Conservation (phyloP, 148 eudicot genomes). For the Spergularia marina region DNA sequence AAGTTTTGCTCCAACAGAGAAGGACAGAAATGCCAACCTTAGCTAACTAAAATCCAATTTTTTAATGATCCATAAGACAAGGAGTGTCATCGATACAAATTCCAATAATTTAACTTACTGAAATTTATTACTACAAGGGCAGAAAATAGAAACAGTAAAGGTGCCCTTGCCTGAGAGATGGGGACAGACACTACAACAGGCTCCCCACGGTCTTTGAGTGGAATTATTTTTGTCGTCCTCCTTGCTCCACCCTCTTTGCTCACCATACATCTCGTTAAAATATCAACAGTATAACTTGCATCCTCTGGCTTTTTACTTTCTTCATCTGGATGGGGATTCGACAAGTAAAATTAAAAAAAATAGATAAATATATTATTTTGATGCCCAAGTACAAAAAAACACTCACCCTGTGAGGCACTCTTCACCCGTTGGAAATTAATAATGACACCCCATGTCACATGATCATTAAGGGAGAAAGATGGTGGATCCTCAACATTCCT, state of each 20-base stretch:
- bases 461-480: slow-evolving; percentile 62
- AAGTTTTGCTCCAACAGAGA: background rate
- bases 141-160: background rate
- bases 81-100: background rate
- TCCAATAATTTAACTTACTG: no score
- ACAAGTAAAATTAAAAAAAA: slow-evolving; percentile 11
- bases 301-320: slow-evolving; percentile 70
- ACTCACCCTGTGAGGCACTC: slow-evolving; percentile 61
- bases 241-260: slow-evolving; percentile 54
- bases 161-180: slow-evolving; percentile 65
- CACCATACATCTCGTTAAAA: slow-evolving; percentile 81
- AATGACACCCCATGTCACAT: slow-evolving; percentile 89
- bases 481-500: slow-evolving; percentile 44
- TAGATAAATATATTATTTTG: background rate
- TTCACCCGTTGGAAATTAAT: slow-evolving; percentile 79
- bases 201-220: slow-evolving; percentile 79
- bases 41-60: background rate
- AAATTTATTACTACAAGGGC: background rate
- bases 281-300: slow-evolving; percentile 73
- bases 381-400: background rate
- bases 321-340: slow-evolving; percentile 47
- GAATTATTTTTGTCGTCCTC: slow-evolving; percentile 60
- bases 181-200: slow-evolving; percentile 83
- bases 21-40: background rate
- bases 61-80: background rate